These are phyloP conservation scores for Aspergillus fischeri DNA, from an alignment of 2,329 filamentous ascomycete species.

Conservation along the genomic window DNA sequence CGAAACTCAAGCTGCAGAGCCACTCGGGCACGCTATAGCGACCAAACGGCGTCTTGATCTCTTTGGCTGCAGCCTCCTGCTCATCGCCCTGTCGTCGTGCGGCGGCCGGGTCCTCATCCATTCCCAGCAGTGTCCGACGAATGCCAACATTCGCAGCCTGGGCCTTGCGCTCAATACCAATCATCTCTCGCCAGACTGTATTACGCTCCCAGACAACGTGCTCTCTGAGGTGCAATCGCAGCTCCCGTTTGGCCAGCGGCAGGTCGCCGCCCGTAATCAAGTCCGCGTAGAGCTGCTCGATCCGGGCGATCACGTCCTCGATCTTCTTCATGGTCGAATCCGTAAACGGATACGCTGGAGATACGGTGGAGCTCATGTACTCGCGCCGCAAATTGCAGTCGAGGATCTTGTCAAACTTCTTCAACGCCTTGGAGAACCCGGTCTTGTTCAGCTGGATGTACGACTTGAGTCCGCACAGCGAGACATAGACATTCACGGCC, in stretches of 20 bases:
- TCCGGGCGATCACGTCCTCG: constrained; percentile 65
- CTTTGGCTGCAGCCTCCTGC: constrained; percentile 59
- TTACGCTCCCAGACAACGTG: constrained; percentile 99
- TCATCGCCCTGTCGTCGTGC: constrained; percentile 83
- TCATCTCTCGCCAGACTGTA: constrained; percentile 98
- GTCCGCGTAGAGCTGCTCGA: constrained; percentile 76
- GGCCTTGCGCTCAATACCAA: constrained; percentile 91
- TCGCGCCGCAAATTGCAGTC: constrained; percentile 72
- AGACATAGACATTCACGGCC: constrained; percentile 80
- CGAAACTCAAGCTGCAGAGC: constrained; percentile 78
- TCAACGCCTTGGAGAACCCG: constrained; percentile 91
- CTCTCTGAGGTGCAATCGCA: constrained; percentile 85
- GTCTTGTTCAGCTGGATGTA: constrained; percentile 95
- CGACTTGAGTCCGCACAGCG: constrained; percentile 90
- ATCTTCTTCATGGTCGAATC: constrained; percentile 66
- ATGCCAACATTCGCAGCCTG: constrained; percentile 89
- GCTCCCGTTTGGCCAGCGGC: constrained; percentile 71
- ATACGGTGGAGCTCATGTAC: constrained; percentile 72
- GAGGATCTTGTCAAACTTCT: constrained; percentile 97
- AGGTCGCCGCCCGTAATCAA: constrained; percentile 80
- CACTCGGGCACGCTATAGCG: constrained; percentile 71
- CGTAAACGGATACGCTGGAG: constrained; percentile 76
- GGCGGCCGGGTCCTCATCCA: constrained; percentile 62
- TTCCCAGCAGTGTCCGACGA: constrained; percentile 71
- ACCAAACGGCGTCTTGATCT: constrained; percentile 75